These are phyloP conservation scores for Leptosphaerulina australis DNA, from an alignment of 2,329 filamentous ascomycete genomes.

Conservation along the genomic window DNA sequence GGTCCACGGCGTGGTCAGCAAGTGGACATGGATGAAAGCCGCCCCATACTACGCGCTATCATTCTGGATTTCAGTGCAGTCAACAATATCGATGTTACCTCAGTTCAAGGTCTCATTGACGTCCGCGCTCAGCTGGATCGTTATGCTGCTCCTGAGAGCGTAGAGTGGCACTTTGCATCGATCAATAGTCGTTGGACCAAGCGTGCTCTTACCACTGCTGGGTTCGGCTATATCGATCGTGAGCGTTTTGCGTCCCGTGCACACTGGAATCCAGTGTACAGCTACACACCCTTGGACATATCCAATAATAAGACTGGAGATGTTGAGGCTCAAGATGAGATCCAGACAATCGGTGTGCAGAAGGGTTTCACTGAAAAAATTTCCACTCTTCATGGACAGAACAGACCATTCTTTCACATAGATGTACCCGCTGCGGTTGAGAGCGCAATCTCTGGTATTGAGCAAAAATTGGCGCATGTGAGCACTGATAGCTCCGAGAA, in stretches of 20 bases:
- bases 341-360: slow-evolving; percentile 19
- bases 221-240: slow-evolving; percentile 75
- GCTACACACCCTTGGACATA: slow-evolving; percentile 82
- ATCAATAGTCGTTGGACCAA: slow-evolving; percentile 96
- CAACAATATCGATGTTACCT: slow-evolving; percentile 92
- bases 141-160: slow-evolving; percentile 77
- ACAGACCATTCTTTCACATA: slow-evolving; percentile 90
- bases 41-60: slow-evolving; percentile 81
- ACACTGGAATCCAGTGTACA: slow-evolving; percentile 91
- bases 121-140: slow-evolving; percentile 91
- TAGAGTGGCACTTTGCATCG: slow-evolving; percentile 96
- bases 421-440: slow-evolving; percentile 89
- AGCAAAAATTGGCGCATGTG: slow-evolving; percentile 47
- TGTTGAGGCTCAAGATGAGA: slow-evolving; percentile 34
- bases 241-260: slow-evolving; percentile 58
- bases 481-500: slow-evolving; percentile 26
- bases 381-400: slow-evolving; percentile 81
- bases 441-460: slow-evolving; percentile 80
- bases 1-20: slow-evolving; percentile 68
- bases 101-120: slow-evolving; percentile 89
- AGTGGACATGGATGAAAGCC: slow-evolving; percentile 54
- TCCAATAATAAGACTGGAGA: slow-evolving; percentile 67
- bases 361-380: slow-evolving; percentile 48
- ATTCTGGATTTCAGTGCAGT: slow-evolving; percentile 93
- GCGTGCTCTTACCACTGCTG: slow-evolving; percentile 81